phyloP scores from a whole-genome alignment of 257 asterid species.

The Solanum clarkiae region DNA sequence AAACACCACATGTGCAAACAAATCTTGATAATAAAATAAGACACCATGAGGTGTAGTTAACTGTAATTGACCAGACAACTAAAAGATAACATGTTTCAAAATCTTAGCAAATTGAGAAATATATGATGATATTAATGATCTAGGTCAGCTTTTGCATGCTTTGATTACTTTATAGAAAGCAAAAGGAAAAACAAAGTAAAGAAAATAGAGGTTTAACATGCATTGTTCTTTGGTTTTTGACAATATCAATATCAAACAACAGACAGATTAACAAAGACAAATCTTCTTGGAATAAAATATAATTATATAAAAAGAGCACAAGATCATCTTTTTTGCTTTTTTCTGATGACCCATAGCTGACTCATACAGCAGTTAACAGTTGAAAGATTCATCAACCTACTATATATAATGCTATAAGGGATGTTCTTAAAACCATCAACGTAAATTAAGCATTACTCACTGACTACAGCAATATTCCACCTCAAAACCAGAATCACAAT shows the following conservation, averaged over 20 bases:
- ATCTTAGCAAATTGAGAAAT: background rate
- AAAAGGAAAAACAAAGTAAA: background rate
- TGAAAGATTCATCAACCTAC: background rate
- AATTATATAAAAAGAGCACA: background rate
- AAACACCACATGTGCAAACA: background rate
- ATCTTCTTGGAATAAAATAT: too few species aligned
- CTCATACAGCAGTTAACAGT: background rate
- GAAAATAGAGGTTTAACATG: background rate
- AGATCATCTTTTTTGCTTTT: background rate
- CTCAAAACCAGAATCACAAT: background rate
- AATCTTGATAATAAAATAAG: background rate
- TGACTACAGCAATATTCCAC: too few species aligned
- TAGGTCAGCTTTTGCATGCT: too few species aligned
- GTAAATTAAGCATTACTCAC: too few species aligned
- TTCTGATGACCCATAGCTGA: background rate
- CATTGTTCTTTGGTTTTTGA: background rate
- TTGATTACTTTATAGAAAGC: too few species aligned
- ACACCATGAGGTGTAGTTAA: background rate
- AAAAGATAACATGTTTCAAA: background rate
- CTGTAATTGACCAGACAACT: background rate
- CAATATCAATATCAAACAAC: too few species aligned
- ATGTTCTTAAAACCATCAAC: background rate
- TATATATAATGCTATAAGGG: background rate
- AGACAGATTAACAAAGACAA: too few species aligned
- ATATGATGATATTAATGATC: too few species aligned